Evolutionary conservation across 208 protist genomes (phyloP).

Genomic region (Lotmaria passim): DNA sequence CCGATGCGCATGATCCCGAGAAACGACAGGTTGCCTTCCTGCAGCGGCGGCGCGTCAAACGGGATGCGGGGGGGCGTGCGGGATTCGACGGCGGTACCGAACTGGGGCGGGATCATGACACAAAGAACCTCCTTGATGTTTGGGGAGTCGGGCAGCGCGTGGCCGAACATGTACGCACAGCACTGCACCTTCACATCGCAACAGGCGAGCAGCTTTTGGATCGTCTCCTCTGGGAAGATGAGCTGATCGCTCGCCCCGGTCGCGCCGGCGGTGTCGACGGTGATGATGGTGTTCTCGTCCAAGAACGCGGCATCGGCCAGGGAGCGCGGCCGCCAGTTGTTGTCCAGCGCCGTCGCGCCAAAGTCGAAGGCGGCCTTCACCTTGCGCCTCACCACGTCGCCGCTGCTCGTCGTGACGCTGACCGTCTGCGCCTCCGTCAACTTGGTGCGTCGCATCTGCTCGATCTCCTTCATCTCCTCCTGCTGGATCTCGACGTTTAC

Average conservation of each 20-base stretch:
- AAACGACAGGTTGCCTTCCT: constrained; percentile 76
- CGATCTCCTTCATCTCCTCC: constrained; percentile 99
- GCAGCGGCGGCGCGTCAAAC: constrained; percentile 57
- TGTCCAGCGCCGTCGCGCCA: constrained; percentile 61
- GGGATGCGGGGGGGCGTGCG: constrained; percentile 74
- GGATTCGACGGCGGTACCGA: constrained; percentile 63
- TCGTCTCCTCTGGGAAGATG: constrained; percentile 74
- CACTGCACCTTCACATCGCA: constrained; percentile 88
- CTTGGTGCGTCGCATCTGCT: constrained; percentile 94
- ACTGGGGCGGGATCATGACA: constrained; percentile 88
- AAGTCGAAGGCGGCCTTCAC: constrained; percentile 89
- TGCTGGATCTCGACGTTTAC: constrained; percentile 97
- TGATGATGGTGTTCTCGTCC: constrained; percentile 68
- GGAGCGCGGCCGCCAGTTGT: constrained; percentile 86
- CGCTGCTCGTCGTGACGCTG: constrained; percentile 58
- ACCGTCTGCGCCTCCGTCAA: constrained; percentile 69
- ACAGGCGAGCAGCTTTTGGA: constrained; percentile 78
- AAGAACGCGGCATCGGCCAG: constrained; percentile 80
- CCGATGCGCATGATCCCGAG: constrained; percentile 80
- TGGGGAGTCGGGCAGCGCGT: constrained; percentile 79
- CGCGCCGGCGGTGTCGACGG: constrained; percentile 59
- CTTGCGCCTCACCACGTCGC: constrained; percentile 80
- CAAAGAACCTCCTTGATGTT: constrained; percentile 90
- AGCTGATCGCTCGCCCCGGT: constrained; percentile 85
- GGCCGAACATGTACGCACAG: constrained; percentile 87